Base-by-base conservation (phyloP, 345 rosid species). In the Sonneratia caseolaris region DNA sequence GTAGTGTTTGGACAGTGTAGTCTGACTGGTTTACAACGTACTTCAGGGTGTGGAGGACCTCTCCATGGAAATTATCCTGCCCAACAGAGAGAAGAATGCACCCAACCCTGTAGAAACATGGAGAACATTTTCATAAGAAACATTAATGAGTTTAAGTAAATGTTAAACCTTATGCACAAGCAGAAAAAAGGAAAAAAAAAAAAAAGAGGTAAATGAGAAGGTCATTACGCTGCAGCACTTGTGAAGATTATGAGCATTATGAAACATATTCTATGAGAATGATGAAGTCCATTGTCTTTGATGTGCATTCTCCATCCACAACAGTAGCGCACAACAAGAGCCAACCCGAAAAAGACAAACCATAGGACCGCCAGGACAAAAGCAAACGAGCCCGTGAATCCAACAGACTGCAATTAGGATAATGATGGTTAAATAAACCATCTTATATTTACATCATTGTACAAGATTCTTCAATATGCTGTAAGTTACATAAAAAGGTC, bases 21-120 rank as follows among this genome's bases (percentile, higher is more conserved):
- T 92, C 94, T 14, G 98, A 95, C 75, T 90, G 98, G 81, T 95
- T 89, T 24, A 95, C 97, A 8, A 95, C 97, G 78, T 87, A 95
- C 59, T 85, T 87, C 71, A 95, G 82, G 67, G 99, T 95, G 73
- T 78, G 79, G 77, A 92, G 72, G 70, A 81, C 96, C 82, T 89
- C 96, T 45, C 70, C 75, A 68, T 90, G 93, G 84, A 95, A 95
- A 72, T 90, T 81, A 79, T 75, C 86, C 81, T 95, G 98, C 51
- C 99, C 99, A 37, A 95, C 90, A 70, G 94, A 87, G 9, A 95
- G 89, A 77, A 95, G 91, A 79, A 92, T 86, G 71, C 99, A 95
- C 53, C 99, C 99, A 68, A 80, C 80, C 85, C 99, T 95, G 64
- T 35, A 70, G 73, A 72, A 35, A 42, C 61, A 51, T 43, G 59